Percentiles rank a stretch among this genome's conserved stretches.
Conservation (phyloP, 352 stramenopile genomes). For the Phytopythium aichiense region DNA sequence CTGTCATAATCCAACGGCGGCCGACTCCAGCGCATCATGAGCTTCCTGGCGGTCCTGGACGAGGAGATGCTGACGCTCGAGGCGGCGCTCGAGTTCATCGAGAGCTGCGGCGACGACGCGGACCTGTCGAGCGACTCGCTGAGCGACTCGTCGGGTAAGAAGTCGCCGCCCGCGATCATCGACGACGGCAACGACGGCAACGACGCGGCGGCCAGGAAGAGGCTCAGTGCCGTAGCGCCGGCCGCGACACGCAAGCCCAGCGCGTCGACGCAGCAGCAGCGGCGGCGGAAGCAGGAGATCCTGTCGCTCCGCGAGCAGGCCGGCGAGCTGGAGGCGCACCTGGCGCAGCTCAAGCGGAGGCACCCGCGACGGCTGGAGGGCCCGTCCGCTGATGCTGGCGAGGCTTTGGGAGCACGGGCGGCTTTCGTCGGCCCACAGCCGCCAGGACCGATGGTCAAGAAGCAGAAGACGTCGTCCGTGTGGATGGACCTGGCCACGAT, state of each 20-base stretch:
- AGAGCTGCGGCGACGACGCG: slow-evolving; percentile 7
- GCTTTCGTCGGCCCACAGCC: not conserved
- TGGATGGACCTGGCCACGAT: slow-evolving; percentile 18
- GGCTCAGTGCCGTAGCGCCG: not conserved
- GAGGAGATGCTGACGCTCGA: slow-evolving; percentile 16
- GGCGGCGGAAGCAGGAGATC: slow-evolving; percentile 28
- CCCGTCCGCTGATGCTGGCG: not conserved
- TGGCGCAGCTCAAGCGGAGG: slow-evolving; percentile 18
- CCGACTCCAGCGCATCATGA: too few relatives aligned
- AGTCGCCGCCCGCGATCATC: not conserved
- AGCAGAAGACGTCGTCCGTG: not conserved
- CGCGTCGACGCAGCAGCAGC: slow-evolving; percentile 27
- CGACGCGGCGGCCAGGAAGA: not conserved
- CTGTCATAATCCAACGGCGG: too few relatives aligned
- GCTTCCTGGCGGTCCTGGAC: slow-evolving; percentile 12
- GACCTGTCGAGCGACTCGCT: not conserved
- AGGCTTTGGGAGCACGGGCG: not conserved
- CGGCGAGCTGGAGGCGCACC: slow-evolving; percentile 23
- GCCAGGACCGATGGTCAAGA: not conserved
- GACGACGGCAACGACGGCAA: slow-evolving; percentile 2
- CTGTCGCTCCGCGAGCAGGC: slow-evolving; percentile 19
- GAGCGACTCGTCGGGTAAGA: not conserved
- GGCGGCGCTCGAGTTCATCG: slow-evolving; percentile 25
- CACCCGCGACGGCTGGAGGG: not conserved
- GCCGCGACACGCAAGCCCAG: slow-evolving; percentile 12